Evolutionary conservation across 768 basidiomycete genomes (phyloP), one percentile per base, ranked within the genome.

Genomic region (Scleroderma bovista): DNA sequence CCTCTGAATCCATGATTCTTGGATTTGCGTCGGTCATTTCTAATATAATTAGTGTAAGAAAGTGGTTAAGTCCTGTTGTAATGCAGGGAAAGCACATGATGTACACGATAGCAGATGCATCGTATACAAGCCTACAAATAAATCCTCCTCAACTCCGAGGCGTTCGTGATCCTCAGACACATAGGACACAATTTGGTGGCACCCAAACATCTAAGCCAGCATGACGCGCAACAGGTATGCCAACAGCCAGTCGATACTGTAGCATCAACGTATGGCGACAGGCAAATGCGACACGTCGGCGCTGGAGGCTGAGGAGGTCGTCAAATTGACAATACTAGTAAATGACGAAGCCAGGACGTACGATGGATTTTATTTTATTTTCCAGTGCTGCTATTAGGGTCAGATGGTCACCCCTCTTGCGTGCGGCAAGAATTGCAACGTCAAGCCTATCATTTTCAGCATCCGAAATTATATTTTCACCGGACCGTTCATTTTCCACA

Each of bases 241-340:
- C 89, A 92, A 63, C 88, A 92, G 7, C 88, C 88, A 0, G 86
- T 88, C 13, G 86, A 88, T 9, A 83, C 78, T 0, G 88, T 88
- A 0, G 88, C 84, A 53, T 91, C 89, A 0, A 69, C 75, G 58
- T 89, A 89, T 2, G 83, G 75, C 43, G 89, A 88, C 15, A 92
- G 67, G 58, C 88, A 92, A 48, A 92, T 87, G 17, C 89, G 83
- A 65, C 88, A 92, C 2, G 81, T 64, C 8, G 45, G 46, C 20
- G 55, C 48, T 6, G 47, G 42, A 46, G 61, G 61, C 63, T 64
- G 34, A 19, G 19, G 36, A 24, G 15, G 22, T n/a, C 17, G 38
- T 63, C 12, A 73, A 54, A 15, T 72, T 67, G 5, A 72, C 15
- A 76, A 71, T 9, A 74, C 69, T 0, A 75, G 71, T 9, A 71